phyloP scores from a whole-genome alignment of 176 grass and related monocot genomes.

The Secale cereale region DNA sequence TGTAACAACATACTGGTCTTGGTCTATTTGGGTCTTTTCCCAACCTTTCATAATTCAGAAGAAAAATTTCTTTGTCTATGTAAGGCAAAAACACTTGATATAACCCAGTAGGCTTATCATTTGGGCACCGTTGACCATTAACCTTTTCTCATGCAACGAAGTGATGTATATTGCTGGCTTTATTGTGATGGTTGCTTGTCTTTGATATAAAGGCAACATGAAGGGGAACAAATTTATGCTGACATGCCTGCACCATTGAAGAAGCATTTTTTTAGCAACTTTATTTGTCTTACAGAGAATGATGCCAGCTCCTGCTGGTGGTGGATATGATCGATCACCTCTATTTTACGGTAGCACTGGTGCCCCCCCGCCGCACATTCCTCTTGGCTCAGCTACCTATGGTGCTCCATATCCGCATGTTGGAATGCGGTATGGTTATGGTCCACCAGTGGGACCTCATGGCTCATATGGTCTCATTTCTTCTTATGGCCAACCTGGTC shows the following conservation, averaged over 20 bases:
- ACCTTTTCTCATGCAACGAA: background rate
- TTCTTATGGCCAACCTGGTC: slow-evolving; percentile 74
- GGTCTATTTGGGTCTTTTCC: background rate
- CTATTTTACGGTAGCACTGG: slow-evolving; percentile 59
- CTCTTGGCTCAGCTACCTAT: slow-evolving; percentile 63
- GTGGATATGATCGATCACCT: slow-evolving; percentile 60
- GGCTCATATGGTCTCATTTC: slow-evolving; percentile 77
- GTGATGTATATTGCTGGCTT: background rate
- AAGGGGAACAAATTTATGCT: background rate
- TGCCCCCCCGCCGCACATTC: slow-evolving; percentile 55
- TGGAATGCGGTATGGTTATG: slow-evolving; percentile 74
- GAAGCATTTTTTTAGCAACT: background rate
- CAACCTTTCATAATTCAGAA: background rate
- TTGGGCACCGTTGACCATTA: background rate
- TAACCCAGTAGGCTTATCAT: background rate
- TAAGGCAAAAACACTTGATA: background rate
- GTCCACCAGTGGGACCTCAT: slow-evolving; percentile 53
- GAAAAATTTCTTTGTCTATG: background rate
- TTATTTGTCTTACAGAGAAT: slow-evolving; percentile 57
- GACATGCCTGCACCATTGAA: background rate
- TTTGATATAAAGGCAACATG: background rate
- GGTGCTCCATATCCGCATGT: slow-evolving; percentile 57
- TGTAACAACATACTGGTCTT: background rate
- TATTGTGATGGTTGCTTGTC: background rate
- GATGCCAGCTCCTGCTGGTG: slow-evolving; percentile 46